Percentiles rank a stretch among this genome's conserved stretches.
Conservation (phyloP, 495 filamentous ascomycete species). For the Penicillium atrosanguineum region DNA sequence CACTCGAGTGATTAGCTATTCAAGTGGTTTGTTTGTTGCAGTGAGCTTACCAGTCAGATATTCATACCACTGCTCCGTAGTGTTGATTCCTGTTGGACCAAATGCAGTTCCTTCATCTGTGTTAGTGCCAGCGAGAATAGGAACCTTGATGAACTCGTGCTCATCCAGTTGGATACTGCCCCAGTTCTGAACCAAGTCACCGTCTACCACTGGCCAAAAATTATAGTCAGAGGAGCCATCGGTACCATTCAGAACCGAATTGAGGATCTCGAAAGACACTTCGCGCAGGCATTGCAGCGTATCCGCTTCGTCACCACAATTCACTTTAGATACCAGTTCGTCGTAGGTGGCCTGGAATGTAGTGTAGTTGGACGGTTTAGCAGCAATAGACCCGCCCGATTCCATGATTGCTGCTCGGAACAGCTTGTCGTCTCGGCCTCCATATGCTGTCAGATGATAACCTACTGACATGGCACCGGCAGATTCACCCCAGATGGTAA, state of each 20-base stretch:
- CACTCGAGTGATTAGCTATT: not conserved
- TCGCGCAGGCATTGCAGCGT: slow-evolving; percentile 47
- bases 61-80: slow-evolving; percentile 42
- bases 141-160: slow-evolving; percentile 45
- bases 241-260: slow-evolving; percentile 36
- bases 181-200: slow-evolving; percentile 44
- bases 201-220: slow-evolving; percentile 49
- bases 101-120: slow-evolving; percentile 51
- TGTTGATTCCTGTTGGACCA: slow-evolving; percentile 43
- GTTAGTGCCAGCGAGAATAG: slow-evolving; percentile 47
- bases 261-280: slow-evolving; percentile 43
- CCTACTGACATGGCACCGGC: slow-evolving; percentile 55
- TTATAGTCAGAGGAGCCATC: slow-evolving; percentile 29
- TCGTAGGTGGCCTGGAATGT: slow-evolving; percentile 41
- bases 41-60: slow-evolving; percentile 37
- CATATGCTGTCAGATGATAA: slow-evolving; percentile 51
- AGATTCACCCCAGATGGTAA: slow-evolving; percentile 70
- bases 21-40: not conserved
- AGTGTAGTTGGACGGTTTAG: slow-evolving; percentile 27
- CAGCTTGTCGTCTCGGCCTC: slow-evolving; percentile 44
- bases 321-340: slow-evolving; percentile 33
- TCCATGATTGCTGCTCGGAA: slow-evolving; percentile 48
- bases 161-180: slow-evolving; percentile 33
- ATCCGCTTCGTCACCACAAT: slow-evolving; percentile 36
- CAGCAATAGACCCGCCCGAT: slow-evolving; percentile 43